Evolutionary conservation across 257 asterid species (phyloP), one percentile per base, ranked within the genome.

Genomic region (Nicotiana sylvestris): DNA sequence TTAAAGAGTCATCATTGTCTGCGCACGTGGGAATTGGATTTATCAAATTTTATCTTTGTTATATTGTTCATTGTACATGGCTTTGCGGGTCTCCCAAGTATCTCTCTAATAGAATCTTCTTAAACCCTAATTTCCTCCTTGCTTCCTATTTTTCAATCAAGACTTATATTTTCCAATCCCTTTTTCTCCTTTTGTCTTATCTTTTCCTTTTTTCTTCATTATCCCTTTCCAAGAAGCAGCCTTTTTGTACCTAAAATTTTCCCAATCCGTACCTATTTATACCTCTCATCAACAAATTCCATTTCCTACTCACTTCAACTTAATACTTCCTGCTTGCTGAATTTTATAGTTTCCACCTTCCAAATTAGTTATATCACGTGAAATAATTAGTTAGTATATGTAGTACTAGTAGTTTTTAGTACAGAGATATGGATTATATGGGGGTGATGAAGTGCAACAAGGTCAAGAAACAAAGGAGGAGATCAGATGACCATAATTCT

Each of bases 211-310:
- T 79, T 62, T 62, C 82, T 39, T 2, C 58, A n/a, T 65, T 66
- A 88, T 81, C 90, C 82, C 89, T 66, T 94, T 91, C 95, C 93
- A 76, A 83, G 98, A 93, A 94, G 82, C 94, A 80, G 86, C 86
- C 83, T 89, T 91, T 69, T 51, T 46, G 12, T 66, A 18, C 80
- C 27, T 11, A 81, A 69, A 27, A 13, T 1, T 66, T 8, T 43
- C 81, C 88, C 80, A 77, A 80, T 65, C 78, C 79, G 43, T 18
- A 35, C 81, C 82, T 87, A 82, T 87, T 87, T 82, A 86, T 58
- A 84, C 51, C 25, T 35, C 74, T 62, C 55, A 27, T 30, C 15
- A 80, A 70, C 57, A 51, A 9, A 11, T 56, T 18, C 29, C 65
- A 39, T 27, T 56, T 79, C 29, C n/a, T 12, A 30, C 18, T 76